A percentile compares a stretch with the other conserved stretches of the same genome.
phyloP scores from a whole-genome alignment of 2,329 filamentous ascomycete genomes.

The Cytospora chrysosperma region DNA sequence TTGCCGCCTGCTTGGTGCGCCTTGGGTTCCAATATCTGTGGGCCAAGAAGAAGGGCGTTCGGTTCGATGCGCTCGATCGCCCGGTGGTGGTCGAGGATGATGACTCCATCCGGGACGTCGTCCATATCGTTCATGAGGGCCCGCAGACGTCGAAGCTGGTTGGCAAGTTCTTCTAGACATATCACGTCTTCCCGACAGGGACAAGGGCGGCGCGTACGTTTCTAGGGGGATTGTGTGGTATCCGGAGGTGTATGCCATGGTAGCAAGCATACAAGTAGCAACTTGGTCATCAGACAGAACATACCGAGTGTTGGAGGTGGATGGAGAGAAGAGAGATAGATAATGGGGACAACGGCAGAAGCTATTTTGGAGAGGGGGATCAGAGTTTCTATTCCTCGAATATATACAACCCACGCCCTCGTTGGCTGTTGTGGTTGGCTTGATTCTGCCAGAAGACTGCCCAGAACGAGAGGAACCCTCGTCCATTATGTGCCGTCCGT shows the following conservation, averaged over 20 bases:
- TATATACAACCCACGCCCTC: not conserved
- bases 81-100: constrained; percentile 35
- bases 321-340: not conserved
- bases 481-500: not conserved
- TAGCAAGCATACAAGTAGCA: not conserved
- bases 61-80: constrained; percentile 67
- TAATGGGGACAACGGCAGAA: not conserved
- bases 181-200: no score
- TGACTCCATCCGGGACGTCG: constrained; percentile 10
- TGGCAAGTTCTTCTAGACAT: constrained; percentile 56
- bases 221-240: not conserved
- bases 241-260: not conserved
- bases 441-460: not conserved
- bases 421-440: not conserved
- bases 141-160: constrained; percentile 35
- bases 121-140: constrained; percentile 32
- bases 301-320: not conserved
- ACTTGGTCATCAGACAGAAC: not conserved
- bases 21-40: constrained; percentile 56
- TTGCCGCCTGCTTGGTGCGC: constrained; percentile 60
- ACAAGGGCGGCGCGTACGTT: not conserved
- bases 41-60: constrained; percentile 57
- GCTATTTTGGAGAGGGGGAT: not conserved
- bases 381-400: not conserved
- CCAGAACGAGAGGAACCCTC: not conserved